Evolutionary conservation across 1,139 yeast genomes (phyloP), one percentile per base, ranked within the genome.

Genomic region (Zygotorulaspora mrakii): DNA sequence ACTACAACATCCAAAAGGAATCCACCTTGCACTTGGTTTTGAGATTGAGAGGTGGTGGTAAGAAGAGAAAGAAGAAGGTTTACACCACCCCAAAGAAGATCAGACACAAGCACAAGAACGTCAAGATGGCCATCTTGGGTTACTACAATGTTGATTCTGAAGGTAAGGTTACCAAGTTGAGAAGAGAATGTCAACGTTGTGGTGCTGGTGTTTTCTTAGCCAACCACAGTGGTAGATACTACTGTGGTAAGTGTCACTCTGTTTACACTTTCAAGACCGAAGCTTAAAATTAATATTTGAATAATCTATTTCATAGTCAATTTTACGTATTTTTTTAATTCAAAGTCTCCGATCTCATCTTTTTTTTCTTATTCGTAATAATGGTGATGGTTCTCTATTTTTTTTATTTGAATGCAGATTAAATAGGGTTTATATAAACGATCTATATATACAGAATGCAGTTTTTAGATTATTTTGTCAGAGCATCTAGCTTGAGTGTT

Each of bases 141-240:
- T 91, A 89, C 94, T 94, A 89, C 89, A 89, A 89, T 82, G 97
- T 91, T 66, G 95, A 88, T 73, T 84, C 82, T 69, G 98, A 94
- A 66, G 98, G 98, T 67, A 84, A 88, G 72, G 96, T 91, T 67
- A 94, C 89, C 77, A 87, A 95, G 77, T 87, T 94, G 72, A 89
- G 96, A 81, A 89, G 95, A 75, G 97, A 91, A 76, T 94, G 98
- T 78, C 89, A 95, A 64, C 76, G 79, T 68, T 89, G 96, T 78
- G 97, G 96, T 79, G 94, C 96, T 62, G 96, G 96, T 83, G 84
- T 87, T 73, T 91, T 91, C 94, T 89, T 91, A 96, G 99, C 97
- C 65, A 84, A 88, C 89, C 91, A 86, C 94, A 76, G 79, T 74
- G 89, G 82, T 83, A 91, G 98, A 81, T 95, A 85, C 76, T 91